Evolutionary conservation across 768 basidiomycete genomes (phyloP), one percentile per base, ranked within the genome.

Genomic region (Gymnopilus dilepis): DNA sequence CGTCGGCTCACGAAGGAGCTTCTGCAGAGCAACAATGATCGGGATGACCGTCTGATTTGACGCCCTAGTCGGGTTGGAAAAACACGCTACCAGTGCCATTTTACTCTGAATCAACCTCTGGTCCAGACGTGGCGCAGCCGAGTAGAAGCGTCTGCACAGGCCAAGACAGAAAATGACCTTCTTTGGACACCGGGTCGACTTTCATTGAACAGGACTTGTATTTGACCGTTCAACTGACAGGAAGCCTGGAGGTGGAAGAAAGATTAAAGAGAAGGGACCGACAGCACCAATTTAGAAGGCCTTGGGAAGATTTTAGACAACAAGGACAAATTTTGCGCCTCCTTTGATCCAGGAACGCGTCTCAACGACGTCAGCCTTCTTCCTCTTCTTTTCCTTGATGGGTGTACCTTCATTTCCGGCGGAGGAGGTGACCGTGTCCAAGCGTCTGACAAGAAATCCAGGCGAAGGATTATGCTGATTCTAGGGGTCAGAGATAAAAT

Each of bases 401-500:
- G 12, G 4, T 41, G 40, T 45, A 21, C 50, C 50, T 62, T 56
- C 61, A 26, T 37, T 56, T 42, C 40, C 38, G 41, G 41, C 2
- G n/a, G 26, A 33, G 40, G 41, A 28, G 40, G 38, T 42, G 21
- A 41, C 38, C 38, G 42, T 42, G 38, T 56, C 31, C 55, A 54
- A 28, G 52, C 22, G 37, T 50, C 47, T 50, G 47, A 31, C 47
- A 31, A 50, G 28, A 50, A 37, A 50, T 50, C 17, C 47, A 50
- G 24, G 17, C n/a, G 52, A 26, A 34, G 40, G 52, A 40, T 24
- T 37, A n/a, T 47, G 42, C 28, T 50, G 28, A 57, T 30, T 50
- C 43, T 26, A 33, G 28, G 56, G 34, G 15, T 9, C n/a, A 53
- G 34, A 60, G 58, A 59, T 58, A 67, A 67, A 62, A 28, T 64